phyloP scores from a whole-genome alignment of 768 basidiomycete species.

The Naganishia vaughanmartiniae region DNA sequence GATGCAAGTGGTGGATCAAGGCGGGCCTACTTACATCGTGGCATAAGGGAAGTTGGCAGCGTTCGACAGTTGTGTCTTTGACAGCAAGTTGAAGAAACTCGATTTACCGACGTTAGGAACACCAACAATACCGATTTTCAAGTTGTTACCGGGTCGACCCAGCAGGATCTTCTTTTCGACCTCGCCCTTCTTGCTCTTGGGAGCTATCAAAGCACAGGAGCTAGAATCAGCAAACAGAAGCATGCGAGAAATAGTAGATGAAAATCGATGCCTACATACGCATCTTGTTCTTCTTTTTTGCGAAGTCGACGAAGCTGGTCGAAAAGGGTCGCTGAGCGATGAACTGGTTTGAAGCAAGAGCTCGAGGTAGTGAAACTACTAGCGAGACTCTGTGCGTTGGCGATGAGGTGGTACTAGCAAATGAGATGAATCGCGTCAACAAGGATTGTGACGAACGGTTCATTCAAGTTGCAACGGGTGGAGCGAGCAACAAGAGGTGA shows the following conservation, averaged over 20 bases:
- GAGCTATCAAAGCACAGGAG: constrained; percentile 23
- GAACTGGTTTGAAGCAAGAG: not conserved
- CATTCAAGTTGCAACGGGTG: constrained; percentile 16
- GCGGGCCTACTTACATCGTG: constrained; percentile 41
- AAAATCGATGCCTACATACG: constrained; percentile 27
- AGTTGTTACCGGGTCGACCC: constrained; percentile 91
- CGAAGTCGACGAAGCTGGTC: constrained; percentile 16
- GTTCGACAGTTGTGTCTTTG: constrained; percentile 82
- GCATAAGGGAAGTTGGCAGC: constrained; percentile 94
- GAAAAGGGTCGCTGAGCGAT: constrained; percentile 17
- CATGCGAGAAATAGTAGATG: not conserved
- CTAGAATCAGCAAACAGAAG: not conserved
- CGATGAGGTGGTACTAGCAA: not conserved
- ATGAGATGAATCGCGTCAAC: constrained; percentile 21
- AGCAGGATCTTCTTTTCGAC: constrained; percentile 81
- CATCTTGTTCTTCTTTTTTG: constrained; percentile 30
- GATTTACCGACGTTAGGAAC: constrained; percentile 97
- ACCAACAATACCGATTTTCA: constrained; percentile 93
- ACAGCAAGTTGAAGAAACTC: constrained; percentile 97
- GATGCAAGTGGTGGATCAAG: not conserved
- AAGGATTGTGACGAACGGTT: constrained; percentile 24
- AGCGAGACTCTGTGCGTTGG: not conserved
- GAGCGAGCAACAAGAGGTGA: not conserved
- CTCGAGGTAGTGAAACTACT: constrained; percentile 10
- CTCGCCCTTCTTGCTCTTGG: constrained; percentile 66